Base-by-base conservation (phyloP, 2,329 filamentous ascomycete species). In the Fusarium globosum region DNA sequence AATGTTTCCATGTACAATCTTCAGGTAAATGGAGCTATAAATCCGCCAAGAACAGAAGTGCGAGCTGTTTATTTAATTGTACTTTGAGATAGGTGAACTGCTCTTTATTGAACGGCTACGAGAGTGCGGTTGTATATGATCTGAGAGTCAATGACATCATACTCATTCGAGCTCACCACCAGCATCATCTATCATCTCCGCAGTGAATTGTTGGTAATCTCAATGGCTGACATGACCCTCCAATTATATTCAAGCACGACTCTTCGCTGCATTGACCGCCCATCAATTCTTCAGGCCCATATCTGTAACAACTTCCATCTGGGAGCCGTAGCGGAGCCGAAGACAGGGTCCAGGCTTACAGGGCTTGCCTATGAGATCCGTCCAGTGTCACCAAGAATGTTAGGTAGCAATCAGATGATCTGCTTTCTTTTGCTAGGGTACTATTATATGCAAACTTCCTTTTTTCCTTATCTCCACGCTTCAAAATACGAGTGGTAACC, bases 271-370 rank as follows among this genome's bases (percentile, higher is more conserved):
- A n/a, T 18, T 58, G 42, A n/a, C 36, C 36, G 48, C 18, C 13
- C 8, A 14, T 20, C 4, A 13, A 30, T 42, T 21, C 30, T 15
- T n/a, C 12, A 52, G 30, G 4, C 15, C 6, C 21, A 30, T 42
- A 26, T 35, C 41, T 53, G 23, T 42, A 42, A 61, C 46, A 23
- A 30, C 36, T 46, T 53, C 20, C 45, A n/a, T 58, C 21, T 36
- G 36, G 53, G 41, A 61, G 35, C 33, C 39, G 43, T 28, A 53
- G 56, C 48, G 65, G 65, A 68, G 21, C 65, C 64, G 48, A 33
- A 39, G 48, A 35, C 49, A 55, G 28, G 55, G 48, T 35, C 33
- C 30, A 48, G 21, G 41, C 16, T 7, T 33, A 10, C 2, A 15
- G 26, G 52, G 28, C 21, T 6, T 26, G 14, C n/a, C 12, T 36